A percentile compares a stretch with the other conserved stretches of the same genome.
Evolutionary conservation across 176 grass and related monocot species (phyloP).

Genomic region (Eleusine coracana): DNA sequence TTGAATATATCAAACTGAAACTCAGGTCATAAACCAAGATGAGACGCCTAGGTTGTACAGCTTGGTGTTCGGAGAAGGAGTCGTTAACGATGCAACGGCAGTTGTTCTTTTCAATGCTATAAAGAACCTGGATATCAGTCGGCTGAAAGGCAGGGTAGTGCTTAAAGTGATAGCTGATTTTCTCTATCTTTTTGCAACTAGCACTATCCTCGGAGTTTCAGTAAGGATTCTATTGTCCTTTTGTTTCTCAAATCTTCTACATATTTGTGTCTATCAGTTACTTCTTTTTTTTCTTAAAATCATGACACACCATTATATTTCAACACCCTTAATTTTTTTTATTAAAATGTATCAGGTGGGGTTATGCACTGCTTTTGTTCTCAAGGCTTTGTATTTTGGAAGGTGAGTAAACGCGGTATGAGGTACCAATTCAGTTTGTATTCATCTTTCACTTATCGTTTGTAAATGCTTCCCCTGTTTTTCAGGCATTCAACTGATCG

Average conservation of each 20-base stretch:
- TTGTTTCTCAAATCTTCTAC: constrained; percentile 9
- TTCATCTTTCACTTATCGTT: constrained; percentile 12
- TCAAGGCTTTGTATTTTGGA: constrained; percentile 87
- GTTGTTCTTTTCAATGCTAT: constrained; percentile 92
- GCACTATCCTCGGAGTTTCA: constrained; percentile 73
- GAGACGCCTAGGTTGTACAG: constrained; percentile 90
- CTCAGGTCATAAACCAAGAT: constrained; percentile 85
- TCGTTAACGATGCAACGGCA: constrained; percentile 84
- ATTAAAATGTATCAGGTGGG: constrained; percentile 61
- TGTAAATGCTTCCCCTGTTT: constrained; percentile 23
- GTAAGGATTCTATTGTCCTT: constrained; percentile 51
- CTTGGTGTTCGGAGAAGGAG: constrained; percentile 95
- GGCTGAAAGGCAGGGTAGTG: constrained; percentile 48
- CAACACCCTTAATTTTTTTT: not conserved
- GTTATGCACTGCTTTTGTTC: constrained; percentile 83
- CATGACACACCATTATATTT: not conserved
- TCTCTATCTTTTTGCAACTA: constrained; percentile 73
- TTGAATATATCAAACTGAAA: not conserved
- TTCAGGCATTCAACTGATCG: constrained; percentile 88
- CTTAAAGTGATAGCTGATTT: constrained; percentile 75
- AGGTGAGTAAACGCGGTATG: constrained; percentile 54
- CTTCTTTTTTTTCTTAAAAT: not conserved
- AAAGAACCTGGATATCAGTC: constrained; percentile 67
- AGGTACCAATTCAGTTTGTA: not conserved
- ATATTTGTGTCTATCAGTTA: not conserved